Evolutionary conservation across 441 rosid genomes (phyloP), one percentile per base, ranked within the genome.

Genomic region (Arabidopsis lyrata): DNA sequence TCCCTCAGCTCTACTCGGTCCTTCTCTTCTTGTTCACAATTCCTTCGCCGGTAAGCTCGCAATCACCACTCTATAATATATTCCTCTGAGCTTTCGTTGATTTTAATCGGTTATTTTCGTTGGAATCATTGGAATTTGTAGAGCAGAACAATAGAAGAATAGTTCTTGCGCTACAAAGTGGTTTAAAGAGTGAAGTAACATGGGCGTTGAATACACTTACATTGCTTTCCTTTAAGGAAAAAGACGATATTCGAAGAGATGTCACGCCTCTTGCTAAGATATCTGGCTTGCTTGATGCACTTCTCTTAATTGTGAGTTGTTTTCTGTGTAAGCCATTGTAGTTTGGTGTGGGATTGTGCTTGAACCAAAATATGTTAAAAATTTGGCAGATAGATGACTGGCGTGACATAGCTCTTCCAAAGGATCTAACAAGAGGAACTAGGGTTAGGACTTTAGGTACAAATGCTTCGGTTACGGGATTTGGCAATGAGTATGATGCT

Each of bases 161-260:
- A 54, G 99, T 95, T 36, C 83, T 95, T 58, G 99, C 97, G 3
- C 88, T 95, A 13, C 98, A 92, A 76, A 89, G 98, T 77, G 97
- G 98, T 24, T 79, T 95, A 31, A 92, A 95, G 87, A 92, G 98
- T 78, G 99, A 95, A 80, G 77, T 92, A 61, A 90, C 84, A 42
- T 95, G 97, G 99, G 98, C 99, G 2, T 74, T 95, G 75, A 90
- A 95, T 62, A 83, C 99, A 29, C 94, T 95, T 41, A 92, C 98
- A 1, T 54, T 95, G 84, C 94, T 95, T 3, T 95, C 98, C 16
- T 95, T 95, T 87, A 92, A 90, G 73, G 99, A 92, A 58, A 95
- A 84, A 66, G 97, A 92, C 5, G 99, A 90, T 71, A 67, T 89
- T 81, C 92, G 97, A 67, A 88, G 83, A 83, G 97, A 95, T 63